Percentiles rank a stretch among this genome's conserved stretches.
phyloP scores from a whole-genome alignment of 352 stramenopile species.

The Globisporangium spiculum region DNA sequence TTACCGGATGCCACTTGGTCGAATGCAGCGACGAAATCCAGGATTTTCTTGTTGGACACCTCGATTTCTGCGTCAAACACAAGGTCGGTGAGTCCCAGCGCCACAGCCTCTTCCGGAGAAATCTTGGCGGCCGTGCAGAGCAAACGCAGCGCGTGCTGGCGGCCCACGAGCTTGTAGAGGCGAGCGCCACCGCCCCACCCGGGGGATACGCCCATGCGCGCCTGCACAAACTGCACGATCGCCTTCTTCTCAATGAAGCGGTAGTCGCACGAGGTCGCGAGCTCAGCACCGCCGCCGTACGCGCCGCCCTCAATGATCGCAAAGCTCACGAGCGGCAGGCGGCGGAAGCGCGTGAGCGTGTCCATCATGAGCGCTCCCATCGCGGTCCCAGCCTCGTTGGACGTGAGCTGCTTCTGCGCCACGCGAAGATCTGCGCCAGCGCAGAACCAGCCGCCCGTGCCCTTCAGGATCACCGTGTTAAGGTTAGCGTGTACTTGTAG shows the following conservation, averaged over 20 bases:
- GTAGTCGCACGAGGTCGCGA: slow-evolving; percentile 83
- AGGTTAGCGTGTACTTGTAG: slow-evolving; percentile 47
- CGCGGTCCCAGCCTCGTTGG: slow-evolving; percentile 47
- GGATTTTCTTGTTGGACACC: slow-evolving; percentile 24
- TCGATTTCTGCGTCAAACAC: slow-evolving; percentile 42
- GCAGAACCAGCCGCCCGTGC: slow-evolving; percentile 76
- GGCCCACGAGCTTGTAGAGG: slow-evolving; percentile 74
- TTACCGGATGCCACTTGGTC: slow-evolving; percentile 51
- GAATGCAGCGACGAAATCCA: slow-evolving; percentile 59
- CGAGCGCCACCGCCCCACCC: slow-evolving; percentile 80
- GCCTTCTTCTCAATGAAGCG: slow-evolving; percentile 57
- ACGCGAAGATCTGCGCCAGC: slow-evolving; percentile 79
- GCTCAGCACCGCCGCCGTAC: slow-evolving; percentile 81
- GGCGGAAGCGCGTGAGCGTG: slow-evolving; percentile 64
- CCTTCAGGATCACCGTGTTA: slow-evolving; percentile 58
- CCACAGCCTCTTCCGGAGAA: slow-evolving; percentile 35
- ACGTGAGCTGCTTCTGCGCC: slow-evolving; percentile 74
- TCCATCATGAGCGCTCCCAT: slow-evolving; percentile 80
- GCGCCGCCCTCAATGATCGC: slow-evolving; percentile 76
- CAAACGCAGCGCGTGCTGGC: slow-evolving; percentile 66
- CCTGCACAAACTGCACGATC: slow-evolving; percentile 85
- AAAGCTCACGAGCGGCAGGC: slow-evolving; percentile 78
- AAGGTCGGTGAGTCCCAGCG: slow-evolving; percentile 67
- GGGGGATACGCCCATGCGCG: slow-evolving; percentile 77
- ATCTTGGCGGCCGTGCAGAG: slow-evolving; percentile 71